These are phyloP conservation scores for Mucuna pruriens DNA, from an alignment of 306 rosid species.

Conservation along the genomic window DNA sequence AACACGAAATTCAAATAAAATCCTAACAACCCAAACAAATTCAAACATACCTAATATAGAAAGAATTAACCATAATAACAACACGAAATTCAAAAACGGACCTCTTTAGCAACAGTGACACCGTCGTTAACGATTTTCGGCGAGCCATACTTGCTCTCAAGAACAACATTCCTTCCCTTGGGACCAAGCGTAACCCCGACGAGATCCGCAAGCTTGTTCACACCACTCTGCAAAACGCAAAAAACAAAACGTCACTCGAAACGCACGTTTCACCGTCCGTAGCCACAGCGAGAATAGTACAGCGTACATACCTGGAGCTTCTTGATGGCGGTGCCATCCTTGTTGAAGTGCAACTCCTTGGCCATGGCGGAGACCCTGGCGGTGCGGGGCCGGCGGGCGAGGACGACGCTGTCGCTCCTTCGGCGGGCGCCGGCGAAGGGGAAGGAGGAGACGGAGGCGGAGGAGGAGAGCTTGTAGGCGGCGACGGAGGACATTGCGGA, in stretches of 20 bases:
- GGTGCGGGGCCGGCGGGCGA: constrained; percentile 41
- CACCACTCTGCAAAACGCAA: constrained; percentile 68
- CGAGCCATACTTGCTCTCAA: constrained; percentile 98
- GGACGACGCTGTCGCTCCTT: constrained; percentile 48
- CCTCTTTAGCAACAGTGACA: constrained; percentile 98
- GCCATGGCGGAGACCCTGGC: constrained; percentile 90
- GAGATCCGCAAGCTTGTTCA: constrained; percentile 97
- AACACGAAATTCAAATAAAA: neutral
- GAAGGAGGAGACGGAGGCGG: constrained; percentile 68
- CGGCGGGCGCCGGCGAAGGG: constrained; percentile 50
- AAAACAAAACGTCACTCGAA: neutral
- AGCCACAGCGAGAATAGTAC: too few species aligned
- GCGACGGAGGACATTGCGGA: constrained; percentile 69
- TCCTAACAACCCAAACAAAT: neutral
- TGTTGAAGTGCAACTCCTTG: constrained; percentile 90
- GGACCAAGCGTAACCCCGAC: constrained; percentile 99
- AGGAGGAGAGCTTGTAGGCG: constrained; percentile 65
- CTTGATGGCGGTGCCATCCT: constrained; percentile 93
- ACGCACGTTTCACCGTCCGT: too few species aligned
- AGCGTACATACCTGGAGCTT: constrained; percentile 53
- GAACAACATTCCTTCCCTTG: constrained; percentile 95
- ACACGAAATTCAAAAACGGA: constrained; percentile 19
- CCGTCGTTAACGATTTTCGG: constrained; percentile 98
- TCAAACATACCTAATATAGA: neutral
- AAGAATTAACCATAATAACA: neutral